Base-by-base conservation (phyloP, 768 basidiomycete genomes). In the Tricholoma saponaceum region DNA sequence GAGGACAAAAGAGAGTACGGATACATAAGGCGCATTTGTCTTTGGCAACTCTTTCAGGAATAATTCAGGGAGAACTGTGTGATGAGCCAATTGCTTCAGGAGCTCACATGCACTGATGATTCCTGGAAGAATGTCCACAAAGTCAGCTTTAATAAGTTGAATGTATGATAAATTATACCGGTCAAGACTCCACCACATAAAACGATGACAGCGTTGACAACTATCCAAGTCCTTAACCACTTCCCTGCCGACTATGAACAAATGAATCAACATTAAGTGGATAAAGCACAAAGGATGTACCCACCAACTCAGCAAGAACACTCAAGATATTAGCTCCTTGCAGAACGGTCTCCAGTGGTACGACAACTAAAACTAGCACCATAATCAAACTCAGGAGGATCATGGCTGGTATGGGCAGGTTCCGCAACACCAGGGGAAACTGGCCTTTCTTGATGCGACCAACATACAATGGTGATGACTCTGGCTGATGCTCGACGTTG, bases 171-270 rank as follows among this genome's bases (percentile, higher is more conserved):
- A 25, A 13, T 43, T 5, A 59, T 62, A 78, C 89, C 88, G 39
- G 87, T 85, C 7, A 90, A 74, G 25, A 90, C 83, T 1, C 87
- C 87, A 1, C 86, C 88, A 56, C 83, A 86, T 2, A 91, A 76
- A 13, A 90, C 89, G n/a, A 87, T 67, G 46, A 85, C 76, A 3
- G 87, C 86, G 61, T 92, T 88, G 0, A 82, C 76, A 0, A 83
- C 86, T 10, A 89, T 73, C 76, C 81, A 82, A 12, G 75, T 76
- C 14, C 86, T 73, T 22, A 91, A 64, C 86, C 86, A 89, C 13
- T 66, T 70, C 1, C 86, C 85, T 0, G 79, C 84, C 1, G 74
- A 75, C 85, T 86, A 39, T 39, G 57, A 56, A 18, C 16, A 8
- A 51, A 35, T 51, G 39, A 55, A 22, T 32, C 33, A 22, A 37